Base-by-base conservation (phyloP, 2,329 filamentous ascomycete species). In the Ustilaginoidea virens region DNA sequence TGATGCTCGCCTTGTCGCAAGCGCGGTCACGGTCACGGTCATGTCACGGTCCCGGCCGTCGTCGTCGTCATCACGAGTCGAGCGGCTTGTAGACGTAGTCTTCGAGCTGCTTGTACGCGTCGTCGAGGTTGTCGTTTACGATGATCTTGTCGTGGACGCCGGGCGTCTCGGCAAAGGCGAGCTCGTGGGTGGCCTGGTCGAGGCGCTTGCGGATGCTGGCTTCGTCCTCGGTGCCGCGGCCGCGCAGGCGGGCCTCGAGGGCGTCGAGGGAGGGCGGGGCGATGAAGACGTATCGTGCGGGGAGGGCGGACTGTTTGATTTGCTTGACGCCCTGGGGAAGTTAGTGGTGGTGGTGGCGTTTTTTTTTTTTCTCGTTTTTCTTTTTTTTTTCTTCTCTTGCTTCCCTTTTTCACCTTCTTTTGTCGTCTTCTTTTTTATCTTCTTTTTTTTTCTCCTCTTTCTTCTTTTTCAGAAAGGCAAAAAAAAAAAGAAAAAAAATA, bases 271-370 rank as follows among this genome's bases (percentile, higher is more conserved):
- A 78, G 0, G 86, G 87, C 9, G 86, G 86, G 20, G 79, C 71
- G 36, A 94, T 68, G 55, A 93, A 93, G 39, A 92, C 57, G 57
- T 82, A 93, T 31, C 81, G 73, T 6, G 83, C 80, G 32, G 74
- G 66, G 37, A 86, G 69, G 41, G 65, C 65, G 28, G 77, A 80
- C 36, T 69, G 67, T 53, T 85, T 83, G 46, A 94, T 80, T 57
- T 94, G 86, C 61, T 93, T 93, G 33, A 94, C 85, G 35, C 86
- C 86, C 48, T 51, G n/a, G n/a, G n/a, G n/a, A n/a, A n/a, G n/a
- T n/a, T n/a, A n/a, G n/a, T n/a, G n/a, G n/a, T n/a, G n/a, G n/a
- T n/a, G n/a, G n/a, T n/a, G n/a, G n/a, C n/a, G n/a, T n/a, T n/a
- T n/a, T n/a, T n/a, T n/a, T n/a, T n/a, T n/a, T n/a, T n/a, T n/a